phyloP scores from a whole-genome alignment of 495 filamentous ascomycete genomes.

The Aspergillus diversus region DNA sequence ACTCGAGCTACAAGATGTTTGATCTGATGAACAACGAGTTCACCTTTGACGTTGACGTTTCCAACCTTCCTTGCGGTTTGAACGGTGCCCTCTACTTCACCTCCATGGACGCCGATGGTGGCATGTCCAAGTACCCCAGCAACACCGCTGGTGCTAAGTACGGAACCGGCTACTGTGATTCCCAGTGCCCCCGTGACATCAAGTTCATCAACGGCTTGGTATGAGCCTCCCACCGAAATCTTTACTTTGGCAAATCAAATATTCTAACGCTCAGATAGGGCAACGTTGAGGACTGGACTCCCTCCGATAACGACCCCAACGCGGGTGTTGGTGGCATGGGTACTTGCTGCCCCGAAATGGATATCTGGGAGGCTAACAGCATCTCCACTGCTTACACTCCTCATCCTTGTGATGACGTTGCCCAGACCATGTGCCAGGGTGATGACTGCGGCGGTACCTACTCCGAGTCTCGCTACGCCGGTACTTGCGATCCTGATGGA shows the following conservation, averaged over 20 bases:
- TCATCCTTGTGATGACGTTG: constrained; percentile 60
- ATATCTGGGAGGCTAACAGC: constrained; percentile 71
- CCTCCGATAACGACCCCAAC: constrained; percentile 58
- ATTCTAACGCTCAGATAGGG: constrained; percentile 32
- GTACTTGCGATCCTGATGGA: constrained; percentile 71
- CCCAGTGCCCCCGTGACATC: constrained; percentile 64
- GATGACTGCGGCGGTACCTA: constrained; percentile 56
- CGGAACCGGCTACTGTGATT: constrained; percentile 74
- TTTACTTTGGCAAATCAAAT: not conserved
- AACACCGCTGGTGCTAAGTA: constrained; percentile 70
- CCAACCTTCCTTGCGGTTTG: constrained; percentile 64
- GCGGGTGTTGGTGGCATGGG: constrained; percentile 59
- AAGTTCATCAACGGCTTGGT: constrained; percentile 66
- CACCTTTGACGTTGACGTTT: constrained; percentile 69
- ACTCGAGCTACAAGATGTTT: constrained; percentile 60
- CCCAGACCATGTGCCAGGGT: constrained; percentile 60
- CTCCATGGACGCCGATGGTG: constrained; percentile 65
- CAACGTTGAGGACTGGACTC: constrained; percentile 61
- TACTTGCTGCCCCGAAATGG: constrained; percentile 72
- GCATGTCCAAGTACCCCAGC: constrained; percentile 44
- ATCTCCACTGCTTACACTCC: constrained; percentile 59
- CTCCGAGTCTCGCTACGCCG: constrained; percentile 40
- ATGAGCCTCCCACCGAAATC: not conserved
- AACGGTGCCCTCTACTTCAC: constrained; percentile 72
- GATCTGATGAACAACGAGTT: constrained; percentile 61